Evolutionary conservation across 345 rosid genomes (phyloP).

Genomic region (Linum trigynum): DNA sequence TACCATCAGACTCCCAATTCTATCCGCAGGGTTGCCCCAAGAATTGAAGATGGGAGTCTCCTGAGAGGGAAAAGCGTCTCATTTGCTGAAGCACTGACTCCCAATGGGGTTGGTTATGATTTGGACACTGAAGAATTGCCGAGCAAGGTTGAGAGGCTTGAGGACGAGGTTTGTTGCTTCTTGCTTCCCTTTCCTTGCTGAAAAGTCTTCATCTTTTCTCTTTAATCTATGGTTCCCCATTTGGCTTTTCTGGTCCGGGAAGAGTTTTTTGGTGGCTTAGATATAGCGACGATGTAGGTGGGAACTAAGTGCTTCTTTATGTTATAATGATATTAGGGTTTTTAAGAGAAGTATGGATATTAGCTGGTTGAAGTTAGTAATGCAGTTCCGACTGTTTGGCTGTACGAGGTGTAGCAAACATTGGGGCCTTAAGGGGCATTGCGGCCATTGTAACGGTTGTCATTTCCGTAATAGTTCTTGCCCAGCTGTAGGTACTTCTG

Average conservation of each 20-base stretch:
- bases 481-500: neutral
- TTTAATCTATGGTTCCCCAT: neutral
- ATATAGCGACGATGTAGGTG: no score
- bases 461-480: neutral
- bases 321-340: no score
- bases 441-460: neutral
- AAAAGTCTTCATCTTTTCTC: neutral
- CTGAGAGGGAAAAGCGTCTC: conserved; percentile 43
- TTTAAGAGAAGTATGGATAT: neutral
- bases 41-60: conserved; percentile 18
- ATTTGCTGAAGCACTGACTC: conserved; percentile 38
- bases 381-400: neutral
- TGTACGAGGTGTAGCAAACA: neutral
- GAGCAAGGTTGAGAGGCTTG: conserved; percentile 52
- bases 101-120: conserved; percentile 26
- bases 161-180: conserved; percentile 56
- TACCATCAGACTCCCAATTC: conserved; percentile 24
- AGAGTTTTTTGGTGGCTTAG: neutral
- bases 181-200: neutral
- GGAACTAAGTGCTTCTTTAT: no score
- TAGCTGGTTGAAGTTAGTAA: neutral
- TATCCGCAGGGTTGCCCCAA: conserved; percentile 3
- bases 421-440: neutral
- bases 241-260: neutral
- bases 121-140: conserved; percentile 31